phyloP scores from a whole-genome alignment of 2,329 filamentous ascomycete species.

The Alternaria alternata region DNA sequence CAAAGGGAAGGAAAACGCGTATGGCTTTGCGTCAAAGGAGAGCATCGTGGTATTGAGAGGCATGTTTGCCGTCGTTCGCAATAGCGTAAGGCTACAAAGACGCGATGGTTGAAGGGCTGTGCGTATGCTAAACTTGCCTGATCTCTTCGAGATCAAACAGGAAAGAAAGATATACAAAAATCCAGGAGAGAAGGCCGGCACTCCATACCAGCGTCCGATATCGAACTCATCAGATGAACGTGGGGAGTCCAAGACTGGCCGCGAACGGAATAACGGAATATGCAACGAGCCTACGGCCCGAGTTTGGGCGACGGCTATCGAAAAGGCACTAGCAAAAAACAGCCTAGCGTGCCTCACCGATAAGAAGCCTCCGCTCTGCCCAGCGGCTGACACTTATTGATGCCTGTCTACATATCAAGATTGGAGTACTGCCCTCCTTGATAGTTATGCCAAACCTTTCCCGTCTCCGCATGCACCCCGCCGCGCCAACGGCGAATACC shows the following conservation, averaged over 20 bases:
- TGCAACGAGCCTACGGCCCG: conserved; percentile 26
- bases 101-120: not conserved
- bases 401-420: not conserved
- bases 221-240: conserved; percentile 10
- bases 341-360: not conserved
- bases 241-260: conserved; percentile 2
- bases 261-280: conserved; percentile 7
- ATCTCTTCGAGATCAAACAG: not conserved
- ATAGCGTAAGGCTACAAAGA: not conserved
- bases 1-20: conserved; percentile 58
- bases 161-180: not conserved
- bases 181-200: not conserved
- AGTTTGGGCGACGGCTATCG: conserved; percentile 23
- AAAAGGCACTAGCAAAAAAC: not conserved
- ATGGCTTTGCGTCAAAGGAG: conserved; percentile 53
- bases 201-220: not conserved
- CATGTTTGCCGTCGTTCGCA: conserved; percentile 16
- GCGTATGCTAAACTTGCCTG: not conserved
- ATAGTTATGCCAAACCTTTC: not conserved
- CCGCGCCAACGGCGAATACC: conserved; percentile 30
- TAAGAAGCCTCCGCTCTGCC: conserved; percentile 1
- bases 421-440: not conserved
- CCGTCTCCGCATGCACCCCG: not conserved
- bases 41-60: conserved; percentile 10
- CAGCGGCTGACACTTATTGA: not conserved